Percentiles rank a stretch among this genome's conserved stretches.
Evolutionary conservation across 805 yeast genomes (phyloP).

Genomic region (Yarrowia alimentaria): DNA sequence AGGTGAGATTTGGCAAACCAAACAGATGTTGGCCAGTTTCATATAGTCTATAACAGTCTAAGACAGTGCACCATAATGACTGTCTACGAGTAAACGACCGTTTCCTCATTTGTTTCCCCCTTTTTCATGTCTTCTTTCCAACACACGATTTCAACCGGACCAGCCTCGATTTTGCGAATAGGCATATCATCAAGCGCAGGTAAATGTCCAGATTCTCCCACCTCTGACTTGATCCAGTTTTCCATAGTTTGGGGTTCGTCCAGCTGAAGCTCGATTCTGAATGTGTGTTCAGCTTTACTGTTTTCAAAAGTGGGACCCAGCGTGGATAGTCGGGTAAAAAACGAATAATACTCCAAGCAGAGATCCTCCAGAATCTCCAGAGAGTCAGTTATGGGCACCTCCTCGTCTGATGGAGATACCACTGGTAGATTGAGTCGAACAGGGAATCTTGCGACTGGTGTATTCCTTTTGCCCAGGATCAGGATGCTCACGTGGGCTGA

Average conservation of each 20-base stretch:
- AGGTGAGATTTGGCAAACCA: neutral
- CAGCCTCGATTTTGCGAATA: constrained; percentile 13
- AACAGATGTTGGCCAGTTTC: no score
- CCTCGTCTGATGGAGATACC: neutral
- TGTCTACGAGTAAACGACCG: no score
- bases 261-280: constrained; percentile 10
- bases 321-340: constrained; percentile 7
- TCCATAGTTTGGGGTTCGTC: constrained; percentile 1
- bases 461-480: no score
- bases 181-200: constrained; percentile 1
- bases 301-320: constrained; percentile 7
- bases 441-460: constrained; percentile 7
- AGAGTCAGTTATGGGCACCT: constrained; percentile 4
- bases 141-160: constrained; percentile 4
- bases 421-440: neutral
- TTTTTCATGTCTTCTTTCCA: no score
- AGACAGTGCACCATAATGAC: no score
- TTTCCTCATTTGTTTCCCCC: no score
- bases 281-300: neutral
- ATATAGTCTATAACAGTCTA: no score
- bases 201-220: neutral
- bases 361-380: constrained; percentile 5
- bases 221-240: neutral
- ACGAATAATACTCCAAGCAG: constrained; percentile 13
- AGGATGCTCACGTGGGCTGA: no score